A percentile compares a stretch with the other conserved stretches of the same genome.
These are phyloP conservation scores for Metarhizium robertsii DNA, from an alignment of 2,329 filamentous ascomycete species.

Conservation along the genomic window DNA sequence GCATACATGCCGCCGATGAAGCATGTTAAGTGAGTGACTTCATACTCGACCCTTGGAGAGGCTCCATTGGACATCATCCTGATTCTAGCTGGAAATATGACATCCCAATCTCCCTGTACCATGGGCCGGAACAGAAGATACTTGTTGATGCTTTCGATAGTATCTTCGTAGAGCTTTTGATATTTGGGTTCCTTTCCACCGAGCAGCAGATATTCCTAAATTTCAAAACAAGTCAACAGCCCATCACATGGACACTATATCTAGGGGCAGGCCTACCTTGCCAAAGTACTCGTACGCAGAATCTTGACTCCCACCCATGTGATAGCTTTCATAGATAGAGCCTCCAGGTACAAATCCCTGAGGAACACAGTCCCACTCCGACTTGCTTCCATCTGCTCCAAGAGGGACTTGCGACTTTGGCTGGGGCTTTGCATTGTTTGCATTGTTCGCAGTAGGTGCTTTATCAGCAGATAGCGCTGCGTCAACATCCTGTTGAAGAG, in stretches of 20 bases:
- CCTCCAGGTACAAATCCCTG: conserved; percentile 47
- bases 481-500: neutral
- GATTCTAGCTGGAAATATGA: conserved; percentile 65
- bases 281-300: conserved; percentile 66
- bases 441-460: neutral
- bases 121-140: conserved; percentile 73
- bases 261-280: conserved; percentile 33
- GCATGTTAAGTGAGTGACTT: conserved; percentile 55
- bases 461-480: neutral
- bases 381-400: conserved; percentile 22
- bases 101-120: conserved; percentile 54
- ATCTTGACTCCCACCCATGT: conserved; percentile 58
- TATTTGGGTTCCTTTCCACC: conserved; percentile 69
- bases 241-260: neutral
- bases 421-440: neutral
- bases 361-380: conserved; percentile 41
- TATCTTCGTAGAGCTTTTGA: conserved; percentile 58
- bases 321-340: conserved; percentile 37
- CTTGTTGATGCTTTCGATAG: conserved; percentile 58
- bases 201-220: conserved; percentile 59
- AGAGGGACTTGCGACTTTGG: conserved; percentile 16
- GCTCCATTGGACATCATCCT: conserved; percentile 26
- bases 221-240: conserved; percentile 19
- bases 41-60: conserved; percentile 40
- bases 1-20: conserved; percentile 58